These are phyloP conservation scores for Litchi chinensis DNA, from an alignment of 345 rosid species.

Conservation along the genomic window DNA sequence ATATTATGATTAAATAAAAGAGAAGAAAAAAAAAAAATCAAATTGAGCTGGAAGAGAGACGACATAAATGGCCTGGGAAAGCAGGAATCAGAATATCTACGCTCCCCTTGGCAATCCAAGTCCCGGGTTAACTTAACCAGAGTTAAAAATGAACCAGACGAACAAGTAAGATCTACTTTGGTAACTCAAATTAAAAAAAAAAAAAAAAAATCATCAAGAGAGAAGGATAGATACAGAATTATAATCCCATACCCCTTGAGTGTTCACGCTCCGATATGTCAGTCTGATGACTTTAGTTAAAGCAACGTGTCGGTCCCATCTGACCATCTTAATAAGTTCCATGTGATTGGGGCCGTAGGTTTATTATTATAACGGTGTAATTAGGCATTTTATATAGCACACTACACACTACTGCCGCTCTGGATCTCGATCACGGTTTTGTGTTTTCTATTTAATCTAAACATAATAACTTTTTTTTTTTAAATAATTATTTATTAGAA, in stretches of 20 bases:
- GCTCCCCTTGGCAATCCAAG: slow-evolving; percentile 6
- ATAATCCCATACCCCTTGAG: slow-evolving; percentile 12
- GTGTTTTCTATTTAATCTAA: neutral
- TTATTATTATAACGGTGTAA: slow-evolving; percentile 22
- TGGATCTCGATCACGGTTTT: neutral
- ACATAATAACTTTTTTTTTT: too few species aligned
- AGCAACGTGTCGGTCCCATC: slow-evolving; percentile 34
- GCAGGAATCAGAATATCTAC: slow-evolving; percentile 35
- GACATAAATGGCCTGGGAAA: slow-evolving; percentile 14
- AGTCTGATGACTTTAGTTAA: slow-evolving; percentile 24
- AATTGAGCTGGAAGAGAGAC: slow-evolving; percentile 52
- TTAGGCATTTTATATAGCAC: neutral
- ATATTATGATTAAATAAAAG: too few species aligned
- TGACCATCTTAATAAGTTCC: slow-evolving; percentile 32
- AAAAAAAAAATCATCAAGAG: too few species aligned
- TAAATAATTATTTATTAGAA: too few species aligned
- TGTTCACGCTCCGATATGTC: slow-evolving; percentile 17
- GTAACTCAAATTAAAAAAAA: neutral
- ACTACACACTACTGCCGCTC: too few species aligned
- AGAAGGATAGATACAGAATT: neutral
- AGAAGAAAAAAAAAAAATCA: too few species aligned
- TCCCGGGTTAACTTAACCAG: slow-evolving; percentile 20
- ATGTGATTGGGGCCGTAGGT: slow-evolving; percentile 46
- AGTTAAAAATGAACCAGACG: slow-evolving; percentile 12
- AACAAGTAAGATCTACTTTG: too few species aligned